Percentiles rank a stretch among this genome's conserved stretches.
Conservation (phyloP, 805 yeast genomes). For the Saturnispora gosingensis region DNA sequence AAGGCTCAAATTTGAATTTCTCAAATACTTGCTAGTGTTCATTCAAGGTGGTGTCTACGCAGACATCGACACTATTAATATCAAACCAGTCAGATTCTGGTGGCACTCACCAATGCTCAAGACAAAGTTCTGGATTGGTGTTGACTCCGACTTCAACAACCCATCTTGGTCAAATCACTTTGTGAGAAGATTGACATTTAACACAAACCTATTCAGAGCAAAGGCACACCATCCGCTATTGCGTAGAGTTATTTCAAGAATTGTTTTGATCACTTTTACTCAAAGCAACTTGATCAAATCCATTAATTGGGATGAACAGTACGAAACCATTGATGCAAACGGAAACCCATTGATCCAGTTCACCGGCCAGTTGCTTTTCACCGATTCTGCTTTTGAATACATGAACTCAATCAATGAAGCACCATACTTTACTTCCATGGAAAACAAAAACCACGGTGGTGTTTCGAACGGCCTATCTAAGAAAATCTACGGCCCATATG, state of each 20-base stretch:
- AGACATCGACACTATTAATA: constrained; percentile 49
- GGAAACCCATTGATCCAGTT: constrained; percentile 26
- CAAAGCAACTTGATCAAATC: constrained; percentile 21
- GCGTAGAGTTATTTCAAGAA: constrained; percentile 26
- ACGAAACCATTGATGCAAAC: constrained; percentile 23
- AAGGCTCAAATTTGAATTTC: constrained; percentile 42
- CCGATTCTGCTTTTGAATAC: constrained; percentile 27
- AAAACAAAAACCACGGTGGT: constrained; percentile 14
- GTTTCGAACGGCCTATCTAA: constrained; percentile 7
- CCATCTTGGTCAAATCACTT: constrained; percentile 23
- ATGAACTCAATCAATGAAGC: constrained; percentile 17
- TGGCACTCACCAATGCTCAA: constrained; percentile 12
- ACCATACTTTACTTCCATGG: constrained; percentile 19
- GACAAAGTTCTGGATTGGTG: constrained; percentile 17
- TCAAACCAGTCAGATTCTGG: constrained; percentile 35
- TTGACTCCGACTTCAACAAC: constrained; percentile 24
- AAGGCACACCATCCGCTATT: constrained; percentile 28
- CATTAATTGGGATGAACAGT: constrained; percentile 24
- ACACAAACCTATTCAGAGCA: constrained; percentile 23
- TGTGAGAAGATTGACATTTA: constrained; percentile 24
- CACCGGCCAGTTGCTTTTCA: constrained; percentile 26
- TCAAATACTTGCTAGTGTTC: constrained; percentile 42
- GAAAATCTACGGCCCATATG: constrained; percentile 22
- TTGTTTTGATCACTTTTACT: constrained; percentile 23
- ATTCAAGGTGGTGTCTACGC: constrained; percentile 53